phyloP scores from a whole-genome alignment of 352 stramenopile species.

The Phytophthora brassicae region DNA sequence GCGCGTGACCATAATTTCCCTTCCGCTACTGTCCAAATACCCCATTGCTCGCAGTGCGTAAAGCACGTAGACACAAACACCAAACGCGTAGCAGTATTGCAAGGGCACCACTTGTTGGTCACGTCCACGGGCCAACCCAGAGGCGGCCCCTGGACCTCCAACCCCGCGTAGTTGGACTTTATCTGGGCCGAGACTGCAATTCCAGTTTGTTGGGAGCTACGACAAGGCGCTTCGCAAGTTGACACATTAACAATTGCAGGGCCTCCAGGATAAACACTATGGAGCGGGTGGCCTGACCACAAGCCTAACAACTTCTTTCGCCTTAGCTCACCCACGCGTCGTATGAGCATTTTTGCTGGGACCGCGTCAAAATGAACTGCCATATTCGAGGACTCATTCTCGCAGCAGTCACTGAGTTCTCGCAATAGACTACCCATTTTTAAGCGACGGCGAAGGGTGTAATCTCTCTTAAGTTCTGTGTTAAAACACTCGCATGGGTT shows the following conservation, averaged over 20 bases:
- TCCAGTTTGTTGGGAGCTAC: not conserved
- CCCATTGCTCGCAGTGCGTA: not conserved
- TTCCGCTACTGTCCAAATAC: not conserved
- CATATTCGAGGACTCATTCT: not conserved
- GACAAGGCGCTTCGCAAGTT: not conserved
- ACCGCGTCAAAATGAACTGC: no score
- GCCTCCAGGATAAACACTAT: no score
- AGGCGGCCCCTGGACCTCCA: not conserved
- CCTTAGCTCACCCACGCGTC: not conserved
- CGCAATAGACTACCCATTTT: not conserved
- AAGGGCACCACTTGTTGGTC: not conserved
- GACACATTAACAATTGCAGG: not conserved
- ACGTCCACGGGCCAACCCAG: not conserved
- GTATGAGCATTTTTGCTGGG: no score
- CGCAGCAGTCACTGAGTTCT: not conserved
- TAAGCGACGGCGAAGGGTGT: not conserved
- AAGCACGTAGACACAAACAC: not conserved
- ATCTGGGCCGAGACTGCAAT: slow-evolving; percentile 9
- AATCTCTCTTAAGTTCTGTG: not conserved
- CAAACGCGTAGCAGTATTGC: slow-evolving; percentile 11
- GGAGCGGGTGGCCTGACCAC: no score
- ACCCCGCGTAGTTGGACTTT: slow-evolving; percentile 3
- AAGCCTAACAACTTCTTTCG: not conserved
- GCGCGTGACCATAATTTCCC: not conserved
- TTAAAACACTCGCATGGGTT: not conserved